Evolutionary conservation across 257 asterid species (phyloP), one percentile per base, ranked within the genome.

Genomic region (Nicotiana attenuata): DNA sequence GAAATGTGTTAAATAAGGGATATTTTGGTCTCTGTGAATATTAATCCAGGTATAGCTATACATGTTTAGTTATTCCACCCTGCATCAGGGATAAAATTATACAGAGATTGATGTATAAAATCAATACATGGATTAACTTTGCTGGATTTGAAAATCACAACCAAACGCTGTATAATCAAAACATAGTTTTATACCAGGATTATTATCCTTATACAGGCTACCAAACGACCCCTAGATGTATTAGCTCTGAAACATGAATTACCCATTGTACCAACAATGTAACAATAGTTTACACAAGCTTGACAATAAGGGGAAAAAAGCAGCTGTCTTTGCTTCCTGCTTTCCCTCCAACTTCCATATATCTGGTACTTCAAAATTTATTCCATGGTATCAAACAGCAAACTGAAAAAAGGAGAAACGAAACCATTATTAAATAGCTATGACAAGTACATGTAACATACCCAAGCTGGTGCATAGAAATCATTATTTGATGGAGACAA

Each of bases 331-430:
- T 50, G 79, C 9, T 14, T 73, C 79, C 79, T 73, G 79, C 79
- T 73, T 73, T 24, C 63, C 41, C 61, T 73, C 41, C 79, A 15
- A 47, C 61, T 22, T 47, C 26, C 79, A 24, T 73, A 47, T 38
- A 47, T 22, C 45, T 24, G 63, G 79, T 24, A 73, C 79, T 50
- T 24, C 63, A 73, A 47, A 73, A 45, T 73, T 73, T 73, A 73
- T 73, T 47, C 79, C 63, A 50, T 24, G 41, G 79, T 47, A 73
- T 50, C 63, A 73, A 73, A 73, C 79, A 24, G 22, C 60, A 73
- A 73, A 47, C 79, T 73, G 79, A 22, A 50, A 73, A 15, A 29
- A n/a, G 9, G 41, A 73, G 45, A 73, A 6, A 7, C 16, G 3
- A 73, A 73, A 7, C 13, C 0, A 50, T 50, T 15, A 73, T 50